Base-by-base conservation (phyloP, 495 filamentous ascomycete species). In the Aspergillus incahuasiensis region DNA sequence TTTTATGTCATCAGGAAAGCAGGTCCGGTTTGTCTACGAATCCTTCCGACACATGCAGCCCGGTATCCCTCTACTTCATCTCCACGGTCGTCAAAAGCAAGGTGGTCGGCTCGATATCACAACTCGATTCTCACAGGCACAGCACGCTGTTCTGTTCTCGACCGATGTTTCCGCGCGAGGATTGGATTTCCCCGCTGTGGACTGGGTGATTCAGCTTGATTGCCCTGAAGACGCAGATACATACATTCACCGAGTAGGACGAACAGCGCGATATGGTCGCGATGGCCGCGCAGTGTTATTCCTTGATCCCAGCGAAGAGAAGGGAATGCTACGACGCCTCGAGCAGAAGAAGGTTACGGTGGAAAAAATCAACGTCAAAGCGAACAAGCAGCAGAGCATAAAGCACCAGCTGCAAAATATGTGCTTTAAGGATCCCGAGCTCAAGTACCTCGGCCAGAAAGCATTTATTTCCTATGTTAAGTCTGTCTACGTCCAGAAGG, bases 211-310 rank as follows among this genome's bases (percentile, higher is more conserved):
- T 43, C 94, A 98, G 64, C 70, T 90, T 24, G 94, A 98, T 68
- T 95, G 90, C 57, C 94, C 94, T 0, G 94, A 98, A 70, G 94
- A 98, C 69, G 88, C 87, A 1, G 94, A 96, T 58, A 97, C 94
- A 0, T 98, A 98, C 58, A 98, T 98, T 58, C 94, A 98, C 68
- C 86, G 94, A 48, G 95, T 97, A 12, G 94, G 94, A 15, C 84
- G 94, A 15, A 99, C 94, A 21, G 94, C 94, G 2, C 83, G 94
- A n/a, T 96, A 91, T 67, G 89, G 97, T 58, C 87, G 86, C 55
- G 80, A 87, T 38, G 94, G 94, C 6, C 82, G 86, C 32, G 92
- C 94, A 0, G 90, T 97, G 5, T 70, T 99, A 5, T 96, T 99
- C 71, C 75, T 99, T 0, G 88, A 95, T 21, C 94, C 95, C 0